These are phyloP conservation scores for Globisporangium radiosum DNA, from an alignment of 352 stramenopile genomes.

Conservation along the genomic window DNA sequence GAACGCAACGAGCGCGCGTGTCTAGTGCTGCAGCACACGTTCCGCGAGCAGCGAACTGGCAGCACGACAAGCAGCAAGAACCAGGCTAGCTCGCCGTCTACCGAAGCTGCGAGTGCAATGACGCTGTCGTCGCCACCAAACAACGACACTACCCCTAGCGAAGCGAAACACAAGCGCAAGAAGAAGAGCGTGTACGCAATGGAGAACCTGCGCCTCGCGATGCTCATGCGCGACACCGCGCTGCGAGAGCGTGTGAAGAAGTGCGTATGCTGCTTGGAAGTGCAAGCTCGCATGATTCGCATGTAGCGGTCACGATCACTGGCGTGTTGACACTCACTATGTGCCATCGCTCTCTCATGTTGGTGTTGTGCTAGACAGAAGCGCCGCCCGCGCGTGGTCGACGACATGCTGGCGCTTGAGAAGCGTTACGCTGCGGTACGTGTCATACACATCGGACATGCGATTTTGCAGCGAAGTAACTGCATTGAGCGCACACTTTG, in stretches of 20 bases:
- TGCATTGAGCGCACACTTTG: no score
- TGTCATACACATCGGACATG: not conserved
- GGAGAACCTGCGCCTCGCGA: slow-evolving; percentile 54
- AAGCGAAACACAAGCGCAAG: slow-evolving; percentile 6
- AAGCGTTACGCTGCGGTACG: slow-evolving; percentile 35
- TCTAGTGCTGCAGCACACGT: slow-evolving; percentile 2
- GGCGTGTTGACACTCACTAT: not conserved
- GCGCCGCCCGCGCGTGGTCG: slow-evolving; percentile 43
- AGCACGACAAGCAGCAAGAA: not conserved
- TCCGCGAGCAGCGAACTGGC: not conserved
- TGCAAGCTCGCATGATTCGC: no score
- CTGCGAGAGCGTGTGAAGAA: slow-evolving; percentile 32
- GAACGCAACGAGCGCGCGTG: slow-evolving; percentile 9
- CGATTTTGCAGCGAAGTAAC: no score
- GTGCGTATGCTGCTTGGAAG: slow-evolving; percentile 9
- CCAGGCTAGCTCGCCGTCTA: slow-evolving; percentile 1
- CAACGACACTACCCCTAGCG: not conserved
- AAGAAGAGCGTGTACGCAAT: slow-evolving; percentile 43
- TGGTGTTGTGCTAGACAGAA: slow-evolving; percentile 29
- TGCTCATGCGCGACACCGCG: slow-evolving; percentile 36
- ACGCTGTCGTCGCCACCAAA: no score
- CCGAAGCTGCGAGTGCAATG: no score
- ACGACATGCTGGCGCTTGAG: slow-evolving; percentile 71
- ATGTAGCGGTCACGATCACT: no score
- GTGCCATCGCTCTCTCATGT: not conserved